Evolutionary conservation across 495 filamentous ascomycete species (phyloP), one percentile per base, ranked within the genome.

Genomic region (Aspergillus steynii): DNA sequence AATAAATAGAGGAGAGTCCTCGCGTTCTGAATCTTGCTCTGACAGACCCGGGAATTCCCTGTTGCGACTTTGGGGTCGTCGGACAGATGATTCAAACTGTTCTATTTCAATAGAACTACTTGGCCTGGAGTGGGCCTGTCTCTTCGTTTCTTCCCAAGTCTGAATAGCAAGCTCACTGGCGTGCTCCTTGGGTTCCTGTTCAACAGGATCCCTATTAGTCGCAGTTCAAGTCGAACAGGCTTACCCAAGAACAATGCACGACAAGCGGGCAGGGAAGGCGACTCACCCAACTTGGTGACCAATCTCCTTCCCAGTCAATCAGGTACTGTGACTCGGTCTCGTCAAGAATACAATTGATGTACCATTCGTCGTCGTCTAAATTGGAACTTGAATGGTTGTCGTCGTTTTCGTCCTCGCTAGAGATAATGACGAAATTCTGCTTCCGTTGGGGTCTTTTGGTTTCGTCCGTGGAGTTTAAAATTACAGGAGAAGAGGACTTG

Each of bases 241-340:
- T 32, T 20, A 5, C 45, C n/a, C 10, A 50, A 32, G 15, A 29
- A 50, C 27, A 50, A 47, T 42, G 48, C 12, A 32, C 46, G 45
- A 12, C 31, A 46, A 29, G 29, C 46, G 29, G 8, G 46, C 20
- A 56, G 15, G 9, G 54, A 15, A 45, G 25, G 10, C 20, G 32
- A 74, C 75, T 67, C 64, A 79, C 78, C 77, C 77, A 80, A 63
- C 65, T 71, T 34, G 78, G 76, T 29, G 66, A 63, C 59, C 69
- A 80, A 10, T 58, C 61, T 8, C 69, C 71, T 56, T 75, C 73
- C 78, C 78, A 80, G 32, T 80, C 76, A 52, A 81, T 74, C 25
- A 77, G 62, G 62, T 79, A 81, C 47, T 77, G 66, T 27, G 64
- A 67, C 28, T 70, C 64, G 34, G 67, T 71, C 65, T 81, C 76